Conservation (phyloP, 148 eudicot species). For the Polygonum aviculare region DNA sequence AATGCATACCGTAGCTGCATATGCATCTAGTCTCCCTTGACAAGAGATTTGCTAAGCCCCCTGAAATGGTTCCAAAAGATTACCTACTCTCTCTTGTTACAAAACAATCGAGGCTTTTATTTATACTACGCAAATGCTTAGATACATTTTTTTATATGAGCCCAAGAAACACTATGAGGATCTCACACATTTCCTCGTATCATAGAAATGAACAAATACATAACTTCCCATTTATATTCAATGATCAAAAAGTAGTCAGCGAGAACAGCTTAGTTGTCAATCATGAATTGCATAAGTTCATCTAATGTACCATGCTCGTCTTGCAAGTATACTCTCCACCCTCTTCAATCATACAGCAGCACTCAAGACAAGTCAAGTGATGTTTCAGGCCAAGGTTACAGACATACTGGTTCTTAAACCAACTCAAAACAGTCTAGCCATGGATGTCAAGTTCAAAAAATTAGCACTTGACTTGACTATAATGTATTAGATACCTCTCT, state of each 20-base stretch:
- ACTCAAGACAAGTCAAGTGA: neutral
- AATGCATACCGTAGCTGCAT: slow-evolving; percentile 36
- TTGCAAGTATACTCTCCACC: slow-evolving; percentile 42
- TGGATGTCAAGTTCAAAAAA: no score
- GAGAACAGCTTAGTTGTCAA: slow-evolving; percentile 23
- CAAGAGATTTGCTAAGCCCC: slow-evolving; percentile 42
- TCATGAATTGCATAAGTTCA: slow-evolving; percentile 35
- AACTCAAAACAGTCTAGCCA: neutral
- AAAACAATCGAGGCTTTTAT: neutral
- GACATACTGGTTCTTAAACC: neutral
- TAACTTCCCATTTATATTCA: neutral
- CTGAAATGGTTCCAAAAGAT: slow-evolving; percentile 17
- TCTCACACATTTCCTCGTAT: neutral
- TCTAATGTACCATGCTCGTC: slow-evolving; percentile 41
- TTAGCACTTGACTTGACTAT: neutral
- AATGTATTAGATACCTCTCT: slow-evolving; percentile 29
- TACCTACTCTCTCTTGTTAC: slow-evolving; percentile 4
- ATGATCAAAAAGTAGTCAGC: slow-evolving; percentile 5
- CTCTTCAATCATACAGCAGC: slow-evolving; percentile 16
- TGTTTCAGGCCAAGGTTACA: neutral
- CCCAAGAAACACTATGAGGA: neutral
- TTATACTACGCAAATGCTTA: neutral
- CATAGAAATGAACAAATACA: neutral
- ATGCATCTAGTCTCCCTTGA: slow-evolving; percentile 32
- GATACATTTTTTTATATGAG: neutral